Evolutionary conservation across 2,329 filamentous ascomycete species (phyloP).

Genomic region (Claviceps maximensis): DNA sequence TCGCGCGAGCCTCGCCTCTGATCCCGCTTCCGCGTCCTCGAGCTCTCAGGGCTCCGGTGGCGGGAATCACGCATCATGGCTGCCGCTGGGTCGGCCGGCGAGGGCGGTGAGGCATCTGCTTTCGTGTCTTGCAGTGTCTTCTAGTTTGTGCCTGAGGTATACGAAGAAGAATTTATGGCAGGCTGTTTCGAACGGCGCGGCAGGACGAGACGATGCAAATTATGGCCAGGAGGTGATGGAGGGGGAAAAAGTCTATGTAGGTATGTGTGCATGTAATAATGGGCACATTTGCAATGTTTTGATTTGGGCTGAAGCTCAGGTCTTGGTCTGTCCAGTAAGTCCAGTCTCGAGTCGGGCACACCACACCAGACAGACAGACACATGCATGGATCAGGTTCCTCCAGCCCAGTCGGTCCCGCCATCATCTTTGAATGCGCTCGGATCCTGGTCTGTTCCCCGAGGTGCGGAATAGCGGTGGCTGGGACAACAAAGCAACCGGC

Average conservation of each 20-base stretch:
- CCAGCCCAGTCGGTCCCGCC: neutral
- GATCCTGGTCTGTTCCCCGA: neutral
- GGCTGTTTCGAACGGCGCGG: neutral
- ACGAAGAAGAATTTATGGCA: neutral
- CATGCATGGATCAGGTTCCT: neutral
- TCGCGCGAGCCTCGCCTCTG: slow-evolving; percentile 20
- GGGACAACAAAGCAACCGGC: neutral
- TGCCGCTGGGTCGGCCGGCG: slow-evolving; percentile 13
- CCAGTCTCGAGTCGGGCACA: too few relatives aligned
- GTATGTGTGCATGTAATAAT: neutral
- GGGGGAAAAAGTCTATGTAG: neutral
- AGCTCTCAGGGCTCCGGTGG: slow-evolving; percentile 42
- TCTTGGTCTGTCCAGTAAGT: neutral
- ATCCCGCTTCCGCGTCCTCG: slow-evolving; percentile 33
- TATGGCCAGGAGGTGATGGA: neutral
- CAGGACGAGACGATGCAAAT: neutral
- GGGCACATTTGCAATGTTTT: slow-evolving; percentile 3
- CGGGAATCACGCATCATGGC: slow-evolving; percentile 42
- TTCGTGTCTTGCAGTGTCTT: neutral
- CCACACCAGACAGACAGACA: too few relatives aligned
- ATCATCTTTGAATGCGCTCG: neutral
- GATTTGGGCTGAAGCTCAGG: slow-evolving; percentile 7
- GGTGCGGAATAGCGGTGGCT: neutral
- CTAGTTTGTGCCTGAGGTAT: neutral
- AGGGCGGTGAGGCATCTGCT: slow-evolving; percentile 4